Conservation (phyloP, 225 moss, liverwort and hornwort genomes). For the Thuidium tamariscinum region DNA sequence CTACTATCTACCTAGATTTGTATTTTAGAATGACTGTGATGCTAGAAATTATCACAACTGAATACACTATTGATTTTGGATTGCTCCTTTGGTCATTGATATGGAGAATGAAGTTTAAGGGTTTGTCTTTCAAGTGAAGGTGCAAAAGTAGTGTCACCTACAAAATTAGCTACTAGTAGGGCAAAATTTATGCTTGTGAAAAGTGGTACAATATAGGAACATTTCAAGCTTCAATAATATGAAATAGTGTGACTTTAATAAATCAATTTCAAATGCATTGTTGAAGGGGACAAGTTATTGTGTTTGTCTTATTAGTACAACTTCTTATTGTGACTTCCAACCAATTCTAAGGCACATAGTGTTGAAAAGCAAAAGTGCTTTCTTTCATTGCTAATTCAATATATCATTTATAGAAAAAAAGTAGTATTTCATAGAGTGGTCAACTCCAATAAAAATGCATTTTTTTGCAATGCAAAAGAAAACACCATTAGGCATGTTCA, state of each 20-base stretch:
- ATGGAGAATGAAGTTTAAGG: background rate
- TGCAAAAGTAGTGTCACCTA: background rate
- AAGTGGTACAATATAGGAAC: rapidly evolving
- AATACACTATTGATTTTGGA: too few species aligned
- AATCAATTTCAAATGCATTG: background rate
- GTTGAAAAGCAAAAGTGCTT: background rate
- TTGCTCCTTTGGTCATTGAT: too few species aligned
- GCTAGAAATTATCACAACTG: too few species aligned
- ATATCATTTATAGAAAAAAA: background rate
- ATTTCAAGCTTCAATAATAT: background rate
- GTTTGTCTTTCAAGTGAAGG: background rate
- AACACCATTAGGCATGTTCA: background rate
- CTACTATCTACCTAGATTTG: too few species aligned
- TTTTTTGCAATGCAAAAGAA: background rate
- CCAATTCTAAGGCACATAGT: background rate
- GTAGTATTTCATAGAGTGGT: rapidly evolving
- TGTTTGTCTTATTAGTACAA: background rate
- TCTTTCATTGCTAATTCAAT: background rate
- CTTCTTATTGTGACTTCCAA: background rate
- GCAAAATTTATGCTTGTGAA: background rate
- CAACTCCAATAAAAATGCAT: background rate
- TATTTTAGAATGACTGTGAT: too few species aligned
- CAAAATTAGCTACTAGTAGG: background rate
- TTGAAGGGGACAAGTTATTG: background rate
- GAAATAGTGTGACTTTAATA: background rate